Evolutionary conservation across 345 rosid genomes (phyloP).

Genomic region (Lepidium didymum): DNA sequence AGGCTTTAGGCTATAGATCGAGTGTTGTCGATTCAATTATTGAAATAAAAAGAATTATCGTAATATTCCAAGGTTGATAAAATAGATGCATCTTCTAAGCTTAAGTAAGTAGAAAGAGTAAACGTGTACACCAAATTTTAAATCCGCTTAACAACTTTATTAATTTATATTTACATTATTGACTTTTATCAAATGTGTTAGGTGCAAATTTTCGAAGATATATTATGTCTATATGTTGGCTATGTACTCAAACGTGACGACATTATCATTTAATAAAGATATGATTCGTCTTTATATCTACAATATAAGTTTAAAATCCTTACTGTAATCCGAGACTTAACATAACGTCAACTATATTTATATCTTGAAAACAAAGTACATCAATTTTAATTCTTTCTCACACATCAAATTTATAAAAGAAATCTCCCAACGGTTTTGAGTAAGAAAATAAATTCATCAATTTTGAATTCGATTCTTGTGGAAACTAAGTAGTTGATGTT

Average conservation of each 20-base stretch:
- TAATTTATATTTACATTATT: not conserved
- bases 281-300: not conserved
- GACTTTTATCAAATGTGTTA: not conserved
- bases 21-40: too few species aligned
- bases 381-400: too few species aligned
- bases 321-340: not conserved
- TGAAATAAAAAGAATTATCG: not conserved
- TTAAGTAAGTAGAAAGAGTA: not conserved
- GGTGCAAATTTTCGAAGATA: not conserved
- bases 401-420: too few species aligned
- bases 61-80: not conserved
- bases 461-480: too few species aligned
- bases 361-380: too few species aligned
- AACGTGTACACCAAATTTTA: conserved; percentile 9
- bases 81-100: not conserved
- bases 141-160: not conserved
- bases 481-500: too few species aligned
- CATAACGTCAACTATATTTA: not conserved
- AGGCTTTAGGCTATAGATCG: too few species aligned
- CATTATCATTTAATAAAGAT: not conserved
- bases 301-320: too few species aligned
- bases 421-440: too few species aligned
- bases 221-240: not conserved
- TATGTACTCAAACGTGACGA: not conserved
- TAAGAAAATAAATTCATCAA: too few species aligned